Evolutionary conservation across 306 rosid species (phyloP), one percentile per base, ranked within the genome.

Genomic region (Vigna hirtella): DNA sequence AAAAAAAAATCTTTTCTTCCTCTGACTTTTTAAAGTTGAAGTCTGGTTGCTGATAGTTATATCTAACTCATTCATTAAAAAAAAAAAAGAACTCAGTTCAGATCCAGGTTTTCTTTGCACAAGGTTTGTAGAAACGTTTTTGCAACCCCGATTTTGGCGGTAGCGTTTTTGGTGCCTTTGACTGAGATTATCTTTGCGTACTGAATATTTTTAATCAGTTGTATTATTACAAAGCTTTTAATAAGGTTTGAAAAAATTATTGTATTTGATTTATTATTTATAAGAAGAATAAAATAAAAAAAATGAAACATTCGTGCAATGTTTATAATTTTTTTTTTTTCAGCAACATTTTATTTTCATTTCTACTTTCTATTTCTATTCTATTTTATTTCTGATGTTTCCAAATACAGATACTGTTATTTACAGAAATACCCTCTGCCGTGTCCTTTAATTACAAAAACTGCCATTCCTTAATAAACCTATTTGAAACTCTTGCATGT

Each of bases 41-140:
- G 30, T 18, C 53, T 77, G 22, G 38, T 38, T 77, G 48, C 15
- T 32, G 56, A 52, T 55, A 36, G 42, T 5, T 36, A 36, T 36
- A 16, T n/a, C 59, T 28, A 77, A 50, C 28, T 50, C 73, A 65
- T 36, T 17, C 73, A 55, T 40, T 66, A 22, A 1, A 26, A 74
- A 74, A 11, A 47, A 10, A 47, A 10, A 74, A 74, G 6, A 30
- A 13, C 72, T 24, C 2, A 55, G 56, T 10, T 15, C 59, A 38
- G 81, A 52, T 77, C 42, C 59, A 16, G 48, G 7, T 32, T 75
- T 22, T 15, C 17, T 66, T 66, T 66, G 6, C 9, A 40, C 3
- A 3, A 56, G 63, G 34, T 56, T 22, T 57, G 2, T 22, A 24
- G 28, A 24, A 57, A 57, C 15, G 62, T 5, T 22, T 30, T 9